Conservation (phyloP, 1,284 basidiomycete species). For the Paramarasmius palmivorus region DNA sequence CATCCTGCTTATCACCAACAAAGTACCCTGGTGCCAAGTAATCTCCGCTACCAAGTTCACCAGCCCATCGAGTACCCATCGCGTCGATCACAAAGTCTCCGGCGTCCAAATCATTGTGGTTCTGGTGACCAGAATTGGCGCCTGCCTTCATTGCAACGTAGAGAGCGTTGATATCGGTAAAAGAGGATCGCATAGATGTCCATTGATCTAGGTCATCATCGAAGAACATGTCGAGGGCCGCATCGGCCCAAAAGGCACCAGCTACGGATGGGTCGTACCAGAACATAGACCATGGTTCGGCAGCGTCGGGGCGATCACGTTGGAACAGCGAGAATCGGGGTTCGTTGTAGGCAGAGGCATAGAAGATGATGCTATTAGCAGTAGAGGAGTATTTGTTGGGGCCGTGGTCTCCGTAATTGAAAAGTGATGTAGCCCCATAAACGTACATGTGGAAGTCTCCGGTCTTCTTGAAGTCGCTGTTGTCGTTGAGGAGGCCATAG, state of each 20-base stretch:
- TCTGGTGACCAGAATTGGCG: conserved; percentile 76
- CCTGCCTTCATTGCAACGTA: conserved; percentile 91
- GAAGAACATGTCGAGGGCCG: conserved; percentile 84
- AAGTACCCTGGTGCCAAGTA: conserved; percentile 79
- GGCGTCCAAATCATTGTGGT: conserved; percentile 90
- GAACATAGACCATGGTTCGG: conserved; percentile 95
- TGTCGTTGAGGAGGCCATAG: conserved; percentile 71
- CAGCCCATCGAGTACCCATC: conserved; percentile 92
- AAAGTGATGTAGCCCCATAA: conserved; percentile 82
- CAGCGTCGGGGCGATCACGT: conserved; percentile 85
- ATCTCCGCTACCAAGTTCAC: conserved; percentile 89
- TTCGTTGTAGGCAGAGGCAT: conserved; percentile 65
- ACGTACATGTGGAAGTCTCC: conserved; percentile 91
- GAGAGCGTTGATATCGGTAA: conserved; percentile 85
- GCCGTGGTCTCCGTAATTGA: conserved; percentile 91
- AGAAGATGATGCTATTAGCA: conserved; percentile 76
- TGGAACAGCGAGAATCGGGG: conserved; percentile 87
- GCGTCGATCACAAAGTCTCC: conserved; percentile 97
- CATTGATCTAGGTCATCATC: conserved; percentile 72
- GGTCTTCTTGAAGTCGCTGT: conserved; percentile 74
- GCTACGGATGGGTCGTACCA: conserved; percentile 87
- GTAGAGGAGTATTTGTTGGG: conserved; percentile 93
- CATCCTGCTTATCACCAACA: conserved; percentile 61
- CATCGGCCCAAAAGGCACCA: conserved; percentile 90
- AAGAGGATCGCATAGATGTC: conserved; percentile 88